These are phyloP conservation scores for Medicago ruthenica DNA, from an alignment of 306 rosid genomes.

Conservation along the genomic window DNA sequence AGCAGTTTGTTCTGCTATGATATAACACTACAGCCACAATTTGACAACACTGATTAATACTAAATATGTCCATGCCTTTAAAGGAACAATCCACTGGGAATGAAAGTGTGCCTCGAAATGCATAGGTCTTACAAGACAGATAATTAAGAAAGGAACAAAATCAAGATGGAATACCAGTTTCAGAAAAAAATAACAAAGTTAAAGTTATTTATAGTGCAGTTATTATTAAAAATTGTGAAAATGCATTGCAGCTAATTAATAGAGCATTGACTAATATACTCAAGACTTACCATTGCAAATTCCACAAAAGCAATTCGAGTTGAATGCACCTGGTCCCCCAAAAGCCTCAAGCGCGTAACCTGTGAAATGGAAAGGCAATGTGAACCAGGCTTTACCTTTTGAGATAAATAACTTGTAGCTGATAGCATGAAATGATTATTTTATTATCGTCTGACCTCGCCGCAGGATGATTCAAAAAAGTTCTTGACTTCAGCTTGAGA, in stretches of 20 bases:
- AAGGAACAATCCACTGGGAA: too few relatives aligned
- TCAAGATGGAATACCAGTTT: too few relatives aligned
- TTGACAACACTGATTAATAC: too few relatives aligned
- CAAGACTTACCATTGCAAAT: constrained; percentile 64
- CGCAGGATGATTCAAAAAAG: constrained; percentile 91
- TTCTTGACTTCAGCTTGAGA: constrained; percentile 93
- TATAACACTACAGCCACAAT: too few relatives aligned
- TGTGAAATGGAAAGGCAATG: constrained; percentile 38
- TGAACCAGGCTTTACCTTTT: constrained; percentile 16
- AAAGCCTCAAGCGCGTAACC: constrained; percentile 97
- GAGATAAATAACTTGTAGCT: constrained; percentile 30
- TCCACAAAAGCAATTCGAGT: constrained; percentile 99
- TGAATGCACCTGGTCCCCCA: constrained; percentile 96
- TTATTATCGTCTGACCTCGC: constrained; percentile 69
- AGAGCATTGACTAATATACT: constrained; percentile 1
- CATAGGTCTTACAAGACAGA: too few relatives aligned
- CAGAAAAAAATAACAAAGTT: background rate
- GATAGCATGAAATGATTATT: constrained; percentile 30
- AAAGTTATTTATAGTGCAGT: background rate
- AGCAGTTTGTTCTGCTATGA: too few relatives aligned
- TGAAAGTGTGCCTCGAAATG: too few relatives aligned
- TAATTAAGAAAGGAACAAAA: too few relatives aligned
- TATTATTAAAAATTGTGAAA: background rate
- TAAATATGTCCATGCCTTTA: too few relatives aligned
- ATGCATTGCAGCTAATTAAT: background rate